Evolutionary conservation across 352 stramenopile genomes (phyloP).

Genomic region (Discostella stelligera): DNA sequence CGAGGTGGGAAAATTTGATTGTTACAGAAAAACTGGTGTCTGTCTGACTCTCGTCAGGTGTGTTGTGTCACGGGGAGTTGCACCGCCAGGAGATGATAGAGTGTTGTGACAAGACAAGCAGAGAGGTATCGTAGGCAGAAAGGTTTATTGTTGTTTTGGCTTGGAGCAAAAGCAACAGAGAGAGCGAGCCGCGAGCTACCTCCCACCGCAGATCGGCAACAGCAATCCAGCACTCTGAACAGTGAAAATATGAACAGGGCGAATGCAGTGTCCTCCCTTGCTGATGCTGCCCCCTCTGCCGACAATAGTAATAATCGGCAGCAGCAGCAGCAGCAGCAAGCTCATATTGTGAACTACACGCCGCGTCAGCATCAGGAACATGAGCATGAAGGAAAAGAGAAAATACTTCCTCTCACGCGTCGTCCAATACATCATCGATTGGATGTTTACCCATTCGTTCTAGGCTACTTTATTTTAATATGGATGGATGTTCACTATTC

Average conservation of each 20-base stretch:
- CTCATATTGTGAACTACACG: not conserved
- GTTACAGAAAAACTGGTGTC: no score
- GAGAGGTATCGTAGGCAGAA: no score
- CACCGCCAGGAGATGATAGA: no score
- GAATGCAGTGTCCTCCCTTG: not conserved
- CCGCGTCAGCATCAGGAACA: not conserved
- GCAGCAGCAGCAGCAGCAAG: not conserved
- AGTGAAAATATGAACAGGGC: not conserved
- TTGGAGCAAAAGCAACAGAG: no score
- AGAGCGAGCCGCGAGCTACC: no score
- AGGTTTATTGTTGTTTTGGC: no score
- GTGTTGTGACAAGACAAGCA: no score
- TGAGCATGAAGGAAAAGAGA: slow-evolving; percentile 14
- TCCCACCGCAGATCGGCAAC: not conserved
- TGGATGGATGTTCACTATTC: slow-evolving; percentile 21
- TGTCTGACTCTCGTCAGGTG: no score
- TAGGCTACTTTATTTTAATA: slow-evolving; percentile 50
- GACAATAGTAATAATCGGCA: not conserved
- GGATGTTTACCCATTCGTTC: slow-evolving; percentile 58
- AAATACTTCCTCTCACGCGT: slow-evolving; percentile 41
- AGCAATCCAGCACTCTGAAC: not conserved
- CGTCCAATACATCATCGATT: slow-evolving; percentile 39
- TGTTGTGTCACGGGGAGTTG: no score
- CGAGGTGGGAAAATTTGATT: no score
- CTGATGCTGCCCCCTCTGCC: not conserved